Evolutionary conservation across 2,329 filamentous ascomycete species (phyloP), one percentile per base, ranked within the genome.

Genomic region (Monosporascus sp.): DNA sequence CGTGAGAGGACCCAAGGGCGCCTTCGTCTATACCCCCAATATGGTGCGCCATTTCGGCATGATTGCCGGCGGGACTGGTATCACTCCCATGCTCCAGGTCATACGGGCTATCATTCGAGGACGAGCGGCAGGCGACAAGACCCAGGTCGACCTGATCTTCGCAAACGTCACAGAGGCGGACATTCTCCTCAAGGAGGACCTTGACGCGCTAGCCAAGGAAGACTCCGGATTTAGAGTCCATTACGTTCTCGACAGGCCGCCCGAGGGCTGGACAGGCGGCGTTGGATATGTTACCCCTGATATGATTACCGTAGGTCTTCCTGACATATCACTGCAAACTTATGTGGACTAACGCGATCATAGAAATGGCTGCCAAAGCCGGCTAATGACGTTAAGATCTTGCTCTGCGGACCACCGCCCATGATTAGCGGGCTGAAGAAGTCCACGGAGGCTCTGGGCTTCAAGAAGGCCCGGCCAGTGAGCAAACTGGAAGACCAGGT

Each of bases 401-500:
- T 97, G 55, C 81, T 97, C 61, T 99, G 94, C 69, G 94, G 94
- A 51, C 94, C 94, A 54, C 94, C 94, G 53, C 94, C 94, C 49
- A 99, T 99, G 94, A 82, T 97, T 59, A 89, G 88, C 65, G 93
- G 91, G 49, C 87, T 97, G 79, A 99, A 99, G 88, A 97, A 97
- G 82, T 83, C 90, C 6, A 87, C 92, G 49, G 90, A 95, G 74
- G 81, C 83, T 58, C 81, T 97, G 20, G 94, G 94, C 54, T 99
- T 88, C 79, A 82, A 89, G 68, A 97, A 97, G 81, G 89, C 94
- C 42, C 84, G 86, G 56, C 90, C 93, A 45, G 92, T 97, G 65
- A 97, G 92, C 85, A 97, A 97, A 83, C 85, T 97, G 51, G 89
- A 93, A 70, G 94, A 99, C 72, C 94, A 97, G 74, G 90, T 99